These are phyloP conservation scores for Syzygium jambos DNA, from an alignment of 345 rosid species.

Conservation along the genomic window DNA sequence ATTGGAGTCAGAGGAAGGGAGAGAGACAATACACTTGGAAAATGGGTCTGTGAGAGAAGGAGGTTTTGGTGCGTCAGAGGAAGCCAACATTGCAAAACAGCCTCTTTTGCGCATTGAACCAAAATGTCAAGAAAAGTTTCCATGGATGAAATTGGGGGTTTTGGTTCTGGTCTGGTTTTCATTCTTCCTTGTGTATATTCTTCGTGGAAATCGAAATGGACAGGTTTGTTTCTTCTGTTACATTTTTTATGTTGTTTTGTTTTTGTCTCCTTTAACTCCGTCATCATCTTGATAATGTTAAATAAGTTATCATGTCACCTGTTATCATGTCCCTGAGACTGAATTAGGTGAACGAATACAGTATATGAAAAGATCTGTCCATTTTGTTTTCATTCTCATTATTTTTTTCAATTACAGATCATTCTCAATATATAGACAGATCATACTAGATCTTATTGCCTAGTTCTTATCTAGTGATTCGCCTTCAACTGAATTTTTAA, in stretches of 20 bases:
- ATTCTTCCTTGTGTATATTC: slow-evolving; percentile 54
- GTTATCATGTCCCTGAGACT: not conserved
- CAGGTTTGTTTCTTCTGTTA: slow-evolving; percentile 25
- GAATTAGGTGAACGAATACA: not conserved
- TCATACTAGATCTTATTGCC: not conserved
- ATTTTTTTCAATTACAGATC: not conserved
- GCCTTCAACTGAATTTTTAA: not conserved
- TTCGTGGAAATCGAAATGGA: slow-evolving; percentile 63
- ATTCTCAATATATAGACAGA: not conserved
- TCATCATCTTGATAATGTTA: not conserved
- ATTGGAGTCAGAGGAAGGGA: slow-evolving; percentile 40
- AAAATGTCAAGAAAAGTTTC: slow-evolving; percentile 18
- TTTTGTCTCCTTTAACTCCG: not conserved
- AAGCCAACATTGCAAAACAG: slow-evolving; percentile 8
- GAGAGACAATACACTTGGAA: slow-evolving; percentile 23
- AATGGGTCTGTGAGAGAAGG: slow-evolving; percentile 13
- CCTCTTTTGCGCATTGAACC: slow-evolving; percentile 33
- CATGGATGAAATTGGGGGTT: slow-evolving; percentile 63
- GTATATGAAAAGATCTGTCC: not conserved
- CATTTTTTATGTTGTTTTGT: not conserved
- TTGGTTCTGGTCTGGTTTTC: slow-evolving; percentile 64
- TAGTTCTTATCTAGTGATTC: not conserved
- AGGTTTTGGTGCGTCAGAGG: slow-evolving; percentile 12
- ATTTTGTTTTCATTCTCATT: not conserved
- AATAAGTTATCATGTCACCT: not conserved